Conservation (phyloP, 192 early-diverging fungal species). For the Coemansia sp. region DNA sequence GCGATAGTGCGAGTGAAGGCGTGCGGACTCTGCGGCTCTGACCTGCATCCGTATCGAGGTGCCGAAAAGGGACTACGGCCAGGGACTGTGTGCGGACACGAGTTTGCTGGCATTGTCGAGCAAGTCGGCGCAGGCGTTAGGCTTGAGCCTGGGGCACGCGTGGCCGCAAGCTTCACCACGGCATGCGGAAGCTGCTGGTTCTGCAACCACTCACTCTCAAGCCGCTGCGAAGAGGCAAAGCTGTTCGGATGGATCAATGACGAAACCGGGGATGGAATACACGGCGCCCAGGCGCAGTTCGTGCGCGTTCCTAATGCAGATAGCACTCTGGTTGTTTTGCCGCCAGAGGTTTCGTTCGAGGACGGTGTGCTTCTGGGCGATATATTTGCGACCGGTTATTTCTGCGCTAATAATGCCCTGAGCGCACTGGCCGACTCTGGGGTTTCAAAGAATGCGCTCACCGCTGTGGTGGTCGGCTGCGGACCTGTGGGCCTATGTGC, state of each 20-base stretch:
- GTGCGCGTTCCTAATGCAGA: constrained; percentile 56
- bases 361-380: constrained; percentile 56
- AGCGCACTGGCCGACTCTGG: constrained; percentile 22
- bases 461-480: constrained; percentile 56
- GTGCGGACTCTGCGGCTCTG: constrained; percentile 55
- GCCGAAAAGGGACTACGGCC: constrained; percentile 41
- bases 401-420: constrained; percentile 56
- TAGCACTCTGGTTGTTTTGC: constrained; percentile 47
- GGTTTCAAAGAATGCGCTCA: constrained; percentile 19
- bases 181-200: constrained; percentile 52
- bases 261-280: constrained; percentile 37
- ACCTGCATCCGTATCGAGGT: constrained; percentile 55
- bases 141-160: constrained; percentile 45
- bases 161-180: constrained; percentile 55
- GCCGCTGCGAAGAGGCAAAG: constrained; percentile 53
- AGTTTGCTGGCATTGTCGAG: constrained; percentile 55
- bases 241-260: constrained; percentile 50
- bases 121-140: constrained; percentile 45
- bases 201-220: constrained; percentile 44
- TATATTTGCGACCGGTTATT: constrained; percentile 59
- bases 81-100: constrained; percentile 57
- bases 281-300: constrained; percentile 60
- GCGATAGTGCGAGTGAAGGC: constrained; percentile 54
- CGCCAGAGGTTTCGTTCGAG: constrained; percentile 33
- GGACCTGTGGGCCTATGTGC: constrained; percentile 60